A percentile compares a stretch with the other conserved stretches of the same genome.
Evolutionary conservation across 192 early-diverging fungal species (phyloP).

Genomic region (Piromyces finnis): DNA sequence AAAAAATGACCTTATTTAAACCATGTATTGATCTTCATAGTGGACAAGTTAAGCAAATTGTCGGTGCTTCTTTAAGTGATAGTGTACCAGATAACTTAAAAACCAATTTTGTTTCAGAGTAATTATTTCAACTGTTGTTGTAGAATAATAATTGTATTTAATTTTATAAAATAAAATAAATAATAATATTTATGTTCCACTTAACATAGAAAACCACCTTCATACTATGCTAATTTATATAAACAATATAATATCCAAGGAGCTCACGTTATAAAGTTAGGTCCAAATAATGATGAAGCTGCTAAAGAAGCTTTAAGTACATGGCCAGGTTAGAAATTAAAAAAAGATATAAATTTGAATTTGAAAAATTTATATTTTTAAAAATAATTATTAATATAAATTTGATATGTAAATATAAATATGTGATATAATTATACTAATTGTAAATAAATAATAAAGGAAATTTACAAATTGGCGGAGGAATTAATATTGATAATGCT

Average conservation of each 20-base stretch:
- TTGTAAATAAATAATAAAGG: background rate
- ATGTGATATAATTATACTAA: no score
- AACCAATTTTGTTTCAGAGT: slow-evolving; percentile 88
- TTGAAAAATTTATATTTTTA: no score
- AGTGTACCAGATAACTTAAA: slow-evolving; percentile 28
- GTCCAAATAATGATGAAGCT: slow-evolving; percentile 58
- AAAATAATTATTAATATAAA: no score
- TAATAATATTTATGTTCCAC: no score
- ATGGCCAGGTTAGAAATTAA: slow-evolving; percentile 45
- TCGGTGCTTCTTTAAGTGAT: slow-evolving; percentile 69
- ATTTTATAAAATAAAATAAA: background rate
- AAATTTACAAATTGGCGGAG: slow-evolving; percentile 85
- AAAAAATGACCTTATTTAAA: slow-evolving; percentile 50
- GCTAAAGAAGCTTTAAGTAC: slow-evolving; percentile 60
- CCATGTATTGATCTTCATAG: slow-evolving; percentile 98
- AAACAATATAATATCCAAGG: slow-evolving; percentile 46
- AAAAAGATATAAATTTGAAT: no score
- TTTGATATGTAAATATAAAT: no score
- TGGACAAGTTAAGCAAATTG: slow-evolving; percentile 97
- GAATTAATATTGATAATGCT: slow-evolving; percentile 76
- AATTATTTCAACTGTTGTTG: no score
- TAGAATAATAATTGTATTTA: no score
- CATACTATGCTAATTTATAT: slow-evolving; percentile 75
- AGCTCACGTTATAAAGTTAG: slow-evolving; percentile 92
- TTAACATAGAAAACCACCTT: slow-evolving; percentile 34